Conservation (phyloP, 2,329 filamentous ascomycete genomes). For the Sarocladium brachiariae region DNA sequence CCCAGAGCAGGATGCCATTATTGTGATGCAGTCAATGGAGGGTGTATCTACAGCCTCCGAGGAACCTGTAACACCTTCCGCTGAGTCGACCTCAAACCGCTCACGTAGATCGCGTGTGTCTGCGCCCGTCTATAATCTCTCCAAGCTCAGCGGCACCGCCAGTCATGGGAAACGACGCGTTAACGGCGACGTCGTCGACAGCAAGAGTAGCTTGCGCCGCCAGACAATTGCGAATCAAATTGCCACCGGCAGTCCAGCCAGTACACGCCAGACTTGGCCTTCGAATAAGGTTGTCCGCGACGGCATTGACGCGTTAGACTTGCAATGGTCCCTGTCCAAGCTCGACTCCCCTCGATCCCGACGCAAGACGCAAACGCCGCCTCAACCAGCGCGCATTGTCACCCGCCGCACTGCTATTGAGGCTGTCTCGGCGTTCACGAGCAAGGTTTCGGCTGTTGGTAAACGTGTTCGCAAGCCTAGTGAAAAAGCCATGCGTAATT, state of each 20-base stretch:
- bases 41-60: not conserved
- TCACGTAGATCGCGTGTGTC: slow-evolving; percentile 49
- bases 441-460: slow-evolving; percentile 43
- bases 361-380: slow-evolving; percentile 20
- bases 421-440: slow-evolving; percentile 36
- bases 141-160: slow-evolving; percentile 54
- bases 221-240: slow-evolving; percentile 9
- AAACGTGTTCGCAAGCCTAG: slow-evolving; percentile 54
- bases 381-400: slow-evolving; percentile 24
- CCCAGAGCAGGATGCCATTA: slow-evolving; percentile 13
- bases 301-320: slow-evolving; percentile 40
- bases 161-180: slow-evolving; percentile 50
- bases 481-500: slow-evolving; percentile 38
- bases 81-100: slow-evolving; percentile 29
- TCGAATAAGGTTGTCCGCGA: slow-evolving; percentile 21
- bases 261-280: slow-evolving; percentile 12
- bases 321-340: slow-evolving; percentile 35
- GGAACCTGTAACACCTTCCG: slow-evolving; percentile 15
- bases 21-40: slow-evolving; percentile 11
- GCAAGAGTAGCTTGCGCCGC: slow-evolving; percentile 23
- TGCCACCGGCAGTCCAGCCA: not conserved
- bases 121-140: slow-evolving; percentile 60
- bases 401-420: slow-evolving; percentile 19
- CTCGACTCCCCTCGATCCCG: slow-evolving; percentile 22
- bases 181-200: slow-evolving; percentile 42